These are phyloP conservation scores for Trichoderma aggressivum DNA, from an alignment of 2,329 filamentous ascomycete genomes.

Conservation along the genomic window DNA sequence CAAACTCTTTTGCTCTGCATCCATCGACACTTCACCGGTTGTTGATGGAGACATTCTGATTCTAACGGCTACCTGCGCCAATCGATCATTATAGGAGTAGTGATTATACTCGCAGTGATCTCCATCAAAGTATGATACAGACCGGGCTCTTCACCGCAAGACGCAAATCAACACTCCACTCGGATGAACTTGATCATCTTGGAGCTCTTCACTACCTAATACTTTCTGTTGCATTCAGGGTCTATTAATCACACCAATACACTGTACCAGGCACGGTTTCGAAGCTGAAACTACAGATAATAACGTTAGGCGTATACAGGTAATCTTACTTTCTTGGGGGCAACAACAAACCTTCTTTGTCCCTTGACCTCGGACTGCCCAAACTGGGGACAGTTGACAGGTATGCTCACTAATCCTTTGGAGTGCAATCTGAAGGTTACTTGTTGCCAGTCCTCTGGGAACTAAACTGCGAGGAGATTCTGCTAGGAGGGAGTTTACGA, in stretches of 20 bases:
- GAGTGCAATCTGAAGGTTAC: too few species aligned
- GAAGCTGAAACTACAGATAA: not conserved
- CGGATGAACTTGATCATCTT: not conserved
- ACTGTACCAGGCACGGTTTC: not conserved
- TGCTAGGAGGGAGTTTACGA: not conserved
- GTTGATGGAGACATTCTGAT: too few species aligned
- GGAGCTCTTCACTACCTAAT: not conserved
- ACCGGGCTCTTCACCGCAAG: not conserved
- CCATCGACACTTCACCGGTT: not conserved
- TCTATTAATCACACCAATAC: not conserved
- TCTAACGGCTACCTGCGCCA: not conserved
- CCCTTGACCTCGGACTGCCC: not conserved
- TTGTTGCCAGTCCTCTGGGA: not conserved
- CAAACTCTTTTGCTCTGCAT: not conserved
- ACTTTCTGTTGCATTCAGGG: not conserved
- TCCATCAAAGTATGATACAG: not conserved
- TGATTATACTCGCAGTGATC: not conserved
- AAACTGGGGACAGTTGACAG: not conserved
- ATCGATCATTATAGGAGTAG: too few species aligned
- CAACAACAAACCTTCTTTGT: not conserved
- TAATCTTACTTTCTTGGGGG: not conserved
- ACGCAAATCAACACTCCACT: not conserved
- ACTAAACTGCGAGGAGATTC: not conserved
- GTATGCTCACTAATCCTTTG: not conserved
- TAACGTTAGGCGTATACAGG: not conserved